Percentiles rank a stretch among this genome's conserved stretches.
phyloP scores from a whole-genome alignment of 2,329 filamentous ascomycete species.

The Bimuria novae-zelandiae region DNA sequence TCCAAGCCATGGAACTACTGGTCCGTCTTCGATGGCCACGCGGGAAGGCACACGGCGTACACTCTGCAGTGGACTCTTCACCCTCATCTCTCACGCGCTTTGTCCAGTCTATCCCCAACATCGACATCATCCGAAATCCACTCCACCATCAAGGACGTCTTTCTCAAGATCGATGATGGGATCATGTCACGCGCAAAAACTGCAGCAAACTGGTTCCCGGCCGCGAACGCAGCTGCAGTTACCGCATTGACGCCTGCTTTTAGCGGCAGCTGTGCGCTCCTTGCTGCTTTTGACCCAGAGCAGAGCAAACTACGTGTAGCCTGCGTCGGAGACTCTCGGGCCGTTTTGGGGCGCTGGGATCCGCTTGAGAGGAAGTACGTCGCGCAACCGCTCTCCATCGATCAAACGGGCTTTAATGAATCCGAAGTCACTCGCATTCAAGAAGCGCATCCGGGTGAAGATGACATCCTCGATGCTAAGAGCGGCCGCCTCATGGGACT shows the following conservation, averaged over 20 bases:
- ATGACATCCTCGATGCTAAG: conserved; percentile 57
- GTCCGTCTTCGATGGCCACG: conserved; percentile 58
- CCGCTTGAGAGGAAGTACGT: conserved; percentile 53
- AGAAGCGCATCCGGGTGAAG: conserved; percentile 66
- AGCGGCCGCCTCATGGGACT: conserved; percentile 65
- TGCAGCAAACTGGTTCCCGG: conserved; percentile 46
- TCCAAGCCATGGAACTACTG: conserved; percentile 42
- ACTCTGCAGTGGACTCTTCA: conserved; percentile 50
- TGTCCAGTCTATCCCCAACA: conserved; percentile 36
- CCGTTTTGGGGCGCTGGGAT: conserved; percentile 63
- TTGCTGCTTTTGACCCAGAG: conserved; percentile 64
- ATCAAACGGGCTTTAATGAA: conserved; percentile 68
- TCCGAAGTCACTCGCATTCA: conserved; percentile 61
- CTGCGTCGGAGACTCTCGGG: conserved; percentile 69
- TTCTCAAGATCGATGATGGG: conserved; percentile 62
- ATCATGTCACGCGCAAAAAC: conserved; percentile 51
- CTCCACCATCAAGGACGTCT: conserved; percentile 61
- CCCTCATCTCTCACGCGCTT: conserved; percentile 47
- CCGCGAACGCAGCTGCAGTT: conserved; percentile 35
- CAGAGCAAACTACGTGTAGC: conserved; percentile 63
- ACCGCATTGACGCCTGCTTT: conserved; percentile 45
- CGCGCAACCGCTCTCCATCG: conserved; percentile 61
- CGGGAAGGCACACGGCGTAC: conserved; percentile 51
- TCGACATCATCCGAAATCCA: conserved; percentile 56
- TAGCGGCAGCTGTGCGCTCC: conserved; percentile 66